A percentile compares a stretch with the other conserved stretches of the same genome.
Evolutionary conservation across 1,284 basidiomycete species (phyloP).

Genomic region (Moniliella sp.): DNA sequence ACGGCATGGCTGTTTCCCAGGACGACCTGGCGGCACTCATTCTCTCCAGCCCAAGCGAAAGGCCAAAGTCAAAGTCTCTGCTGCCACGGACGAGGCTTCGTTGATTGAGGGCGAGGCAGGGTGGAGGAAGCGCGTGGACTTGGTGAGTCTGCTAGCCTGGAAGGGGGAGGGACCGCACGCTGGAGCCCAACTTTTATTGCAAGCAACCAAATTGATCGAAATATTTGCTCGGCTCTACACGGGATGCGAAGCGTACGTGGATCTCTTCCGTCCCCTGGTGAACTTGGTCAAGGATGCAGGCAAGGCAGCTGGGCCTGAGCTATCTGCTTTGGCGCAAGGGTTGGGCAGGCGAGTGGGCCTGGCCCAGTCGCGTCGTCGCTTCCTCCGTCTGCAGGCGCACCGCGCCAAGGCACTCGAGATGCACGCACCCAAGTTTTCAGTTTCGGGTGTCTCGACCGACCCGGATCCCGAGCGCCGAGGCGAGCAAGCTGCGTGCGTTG

Average conservation of each 20-base stretch:
- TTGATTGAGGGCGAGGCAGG: neutral
- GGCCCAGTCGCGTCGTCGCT: slow-evolving; percentile 49
- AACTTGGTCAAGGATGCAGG: too few species aligned
- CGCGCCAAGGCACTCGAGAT: slow-evolving; percentile 86
- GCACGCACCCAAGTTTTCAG: slow-evolving; percentile 81
- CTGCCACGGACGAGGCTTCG: neutral
- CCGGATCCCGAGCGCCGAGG: slow-evolving; percentile 78
- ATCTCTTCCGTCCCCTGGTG: too few species aligned
- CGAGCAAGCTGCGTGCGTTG: slow-evolving; percentile 61
- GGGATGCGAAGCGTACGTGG: slow-evolving; percentile 18
- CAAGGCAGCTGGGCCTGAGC: neutral
- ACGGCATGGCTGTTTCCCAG: slow-evolving; percentile 1
- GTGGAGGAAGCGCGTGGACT: neutral
- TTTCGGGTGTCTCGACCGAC: slow-evolving; percentile 54
- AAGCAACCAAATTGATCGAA: too few species aligned
- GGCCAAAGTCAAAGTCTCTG: neutral
- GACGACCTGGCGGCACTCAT: too few species aligned
- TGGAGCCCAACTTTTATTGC: neutral
- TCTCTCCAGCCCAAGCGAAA: neutral
- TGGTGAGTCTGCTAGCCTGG: neutral
- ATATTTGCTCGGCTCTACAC: slow-evolving; percentile 20
- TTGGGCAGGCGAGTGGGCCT: slow-evolving; percentile 34
- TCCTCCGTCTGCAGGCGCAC: slow-evolving; percentile 71
- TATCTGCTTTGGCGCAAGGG: neutral
- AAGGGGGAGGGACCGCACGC: neutral